phyloP scores from a whole-genome alignment of 1,284 basidiomycete species.

The Inonotus obliquus region DNA sequence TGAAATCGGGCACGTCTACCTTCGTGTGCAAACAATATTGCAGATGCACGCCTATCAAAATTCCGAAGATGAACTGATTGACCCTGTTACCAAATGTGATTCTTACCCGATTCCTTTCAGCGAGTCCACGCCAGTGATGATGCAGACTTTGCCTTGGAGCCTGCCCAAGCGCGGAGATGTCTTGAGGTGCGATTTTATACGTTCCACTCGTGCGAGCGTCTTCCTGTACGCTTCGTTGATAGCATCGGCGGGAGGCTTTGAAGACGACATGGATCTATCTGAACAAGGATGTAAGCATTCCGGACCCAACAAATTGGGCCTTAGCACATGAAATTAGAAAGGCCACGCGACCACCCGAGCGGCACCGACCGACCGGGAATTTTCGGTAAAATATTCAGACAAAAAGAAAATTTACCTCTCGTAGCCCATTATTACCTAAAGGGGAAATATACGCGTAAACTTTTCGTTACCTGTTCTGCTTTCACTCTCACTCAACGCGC shows the following conservation, averaged over 20 bases:
- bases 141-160: conserved; percentile 80
- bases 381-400: not conserved
- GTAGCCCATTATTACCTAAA: not conserved
- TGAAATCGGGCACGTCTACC: conserved; percentile 35
- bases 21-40: conserved; percentile 77
- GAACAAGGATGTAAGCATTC: not conserved
- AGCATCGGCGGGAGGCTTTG: conserved; percentile 1
- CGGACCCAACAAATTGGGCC: not conserved
- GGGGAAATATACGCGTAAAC: not conserved
- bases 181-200: conserved; percentile 68
- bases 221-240: conserved; percentile 43
- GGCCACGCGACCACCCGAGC: no score
- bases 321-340: not conserved
- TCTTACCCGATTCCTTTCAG: conserved; percentile 80
- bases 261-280: conserved; percentile 2
- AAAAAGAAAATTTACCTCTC: no score
- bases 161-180: conserved; percentile 49
- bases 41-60: conserved; percentile 63
- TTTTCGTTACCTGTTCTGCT: not conserved
- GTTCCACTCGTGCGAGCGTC: conserved; percentile 59
- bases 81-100: not conserved
- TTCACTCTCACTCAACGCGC: not conserved
- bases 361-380: no score
- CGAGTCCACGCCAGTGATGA: conserved; percentile 86
- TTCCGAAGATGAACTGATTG: conserved; percentile 5